Percentiles rank a stretch among this genome's conserved stretches.
These are phyloP conservation scores for Colletotrichum sp. DNA, from an alignment of 2,329 filamentous ascomycete genomes.

Conservation along the genomic window DNA sequence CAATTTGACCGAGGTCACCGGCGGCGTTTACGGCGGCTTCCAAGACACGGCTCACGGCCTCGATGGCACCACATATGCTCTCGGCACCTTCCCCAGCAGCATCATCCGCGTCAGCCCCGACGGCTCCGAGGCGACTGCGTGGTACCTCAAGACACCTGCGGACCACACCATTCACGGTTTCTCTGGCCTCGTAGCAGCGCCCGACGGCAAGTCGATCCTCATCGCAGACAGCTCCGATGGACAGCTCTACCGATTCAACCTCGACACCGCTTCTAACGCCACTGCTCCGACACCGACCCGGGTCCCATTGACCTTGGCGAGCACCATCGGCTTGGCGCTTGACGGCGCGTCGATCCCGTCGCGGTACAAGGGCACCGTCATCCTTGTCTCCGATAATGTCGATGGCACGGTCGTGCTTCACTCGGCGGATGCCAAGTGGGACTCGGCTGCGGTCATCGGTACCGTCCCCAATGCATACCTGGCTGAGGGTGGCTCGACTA, in stretches of 20 bases:
- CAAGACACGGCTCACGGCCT: slow-evolving; percentile 43
- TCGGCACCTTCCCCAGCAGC: slow-evolving; percentile 41
- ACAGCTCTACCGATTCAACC: slow-evolving; percentile 39
- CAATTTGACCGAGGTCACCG: slow-evolving; percentile 34
- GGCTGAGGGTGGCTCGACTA: background rate
- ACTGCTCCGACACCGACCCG: background rate
- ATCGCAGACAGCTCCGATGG: slow-evolving; percentile 34
- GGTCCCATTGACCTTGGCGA: background rate
- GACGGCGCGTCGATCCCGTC: slow-evolving; percentile 38
- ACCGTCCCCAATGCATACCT: slow-evolving; percentile 26
- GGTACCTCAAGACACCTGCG: slow-evolving; percentile 33
- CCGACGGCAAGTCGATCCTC: slow-evolving; percentile 29
- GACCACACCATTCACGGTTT: slow-evolving; percentile 27
- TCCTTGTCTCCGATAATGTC: slow-evolving; percentile 35
- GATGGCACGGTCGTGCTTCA: slow-evolving; percentile 41
- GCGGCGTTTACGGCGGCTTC: slow-evolving; percentile 37
- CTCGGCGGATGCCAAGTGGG: slow-evolving; percentile 38
- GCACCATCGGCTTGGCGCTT: background rate
- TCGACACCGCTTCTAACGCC: background rate
- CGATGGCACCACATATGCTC: slow-evolving; percentile 38
- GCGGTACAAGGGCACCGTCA: slow-evolving; percentile 35
- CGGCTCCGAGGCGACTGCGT: slow-evolving; percentile 29
- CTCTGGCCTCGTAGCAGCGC: slow-evolving; percentile 10
- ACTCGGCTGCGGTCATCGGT: slow-evolving; percentile 37
- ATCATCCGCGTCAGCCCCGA: slow-evolving; percentile 36